These are phyloP conservation scores for Irineochytrium annulatum DNA, from an alignment of 192 early-diverging fungal species.

Conservation along the genomic window DNA sequence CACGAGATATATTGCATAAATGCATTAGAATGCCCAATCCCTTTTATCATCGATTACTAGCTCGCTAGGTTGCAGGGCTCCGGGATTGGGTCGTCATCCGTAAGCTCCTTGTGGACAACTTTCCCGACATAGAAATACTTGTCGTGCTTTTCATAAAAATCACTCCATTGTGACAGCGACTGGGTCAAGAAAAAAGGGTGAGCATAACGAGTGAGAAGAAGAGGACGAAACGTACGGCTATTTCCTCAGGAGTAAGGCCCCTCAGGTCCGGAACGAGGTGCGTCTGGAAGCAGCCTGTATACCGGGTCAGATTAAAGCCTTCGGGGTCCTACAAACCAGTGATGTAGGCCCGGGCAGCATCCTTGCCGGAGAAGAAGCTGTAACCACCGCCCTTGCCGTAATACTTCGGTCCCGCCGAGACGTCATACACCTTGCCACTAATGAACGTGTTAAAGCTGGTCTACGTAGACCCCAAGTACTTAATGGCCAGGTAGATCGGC, in stretches of 20 bases:
- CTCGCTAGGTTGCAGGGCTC: conserved; percentile 61
- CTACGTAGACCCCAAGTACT: conserved; percentile 48
- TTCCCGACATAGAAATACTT: conserved; percentile 83
- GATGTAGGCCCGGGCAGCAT: conserved; percentile 89
- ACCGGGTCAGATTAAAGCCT: not conserved
- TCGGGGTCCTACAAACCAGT: conserved; percentile 41
- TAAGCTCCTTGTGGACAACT: conserved; percentile 78
- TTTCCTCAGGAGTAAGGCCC: conserved; percentile 68
- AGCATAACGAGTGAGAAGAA: conserved; percentile 2
- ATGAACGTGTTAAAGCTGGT: not conserved
- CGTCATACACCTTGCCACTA: conserved; percentile 93
- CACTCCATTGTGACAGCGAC: conserved; percentile 75
- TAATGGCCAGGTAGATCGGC: conserved; percentile 87
- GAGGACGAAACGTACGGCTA: conserved; percentile 52
- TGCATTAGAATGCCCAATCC: no score
- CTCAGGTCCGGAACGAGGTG: conserved; percentile 93
- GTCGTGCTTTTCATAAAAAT: conserved; percentile 82
- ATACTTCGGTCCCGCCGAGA: conserved; percentile 65
- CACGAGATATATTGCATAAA: no score
- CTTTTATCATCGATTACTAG: no score
- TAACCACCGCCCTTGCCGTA: conserved; percentile 84
- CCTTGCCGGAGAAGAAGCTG: conserved; percentile 82
- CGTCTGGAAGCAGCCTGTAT: conserved; percentile 77
- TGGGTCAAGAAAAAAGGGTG: conserved; percentile 14
- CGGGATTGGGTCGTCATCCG: conserved; percentile 77